These are phyloP conservation scores for Astraeus odoratus DNA, from an alignment of 768 basidiomycete genomes.

Conservation along the genomic window DNA sequence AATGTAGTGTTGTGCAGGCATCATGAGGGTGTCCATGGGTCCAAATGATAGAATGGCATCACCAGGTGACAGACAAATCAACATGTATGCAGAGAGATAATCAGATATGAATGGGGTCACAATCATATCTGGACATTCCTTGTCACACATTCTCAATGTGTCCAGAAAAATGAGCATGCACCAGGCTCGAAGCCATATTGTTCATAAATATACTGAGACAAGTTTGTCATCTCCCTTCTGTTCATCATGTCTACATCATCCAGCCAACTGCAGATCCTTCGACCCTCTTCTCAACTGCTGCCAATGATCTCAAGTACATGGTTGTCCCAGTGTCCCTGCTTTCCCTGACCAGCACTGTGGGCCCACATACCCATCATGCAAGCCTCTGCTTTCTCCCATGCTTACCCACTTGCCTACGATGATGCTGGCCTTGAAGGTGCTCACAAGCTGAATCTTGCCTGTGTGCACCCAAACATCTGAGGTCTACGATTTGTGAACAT, in stretches of 20 bases:
- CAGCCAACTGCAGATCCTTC: conserved; percentile 68
- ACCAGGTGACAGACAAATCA: conserved; percentile 60
- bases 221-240: conserved; percentile 54
- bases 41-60: conserved; percentile 78
- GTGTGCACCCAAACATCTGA: conserved; percentile 75
- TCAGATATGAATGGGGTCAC: conserved; percentile 76
- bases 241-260: conserved; percentile 74
- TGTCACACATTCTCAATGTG: background rate
- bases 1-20: conserved; percentile 67
- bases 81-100: conserved; percentile 75
- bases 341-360: conserved; percentile 30
- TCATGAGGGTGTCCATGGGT: conserved; percentile 71
- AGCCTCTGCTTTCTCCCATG: conserved; percentile 69
- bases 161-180: conserved; percentile 20
- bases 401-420: conserved; percentile 64
- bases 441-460: conserved; percentile 68
- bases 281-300: conserved; percentile 66
- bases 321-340: conserved; percentile 71
- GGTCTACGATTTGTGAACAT: conserved; percentile 72
- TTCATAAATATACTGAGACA: conserved; percentile 67
- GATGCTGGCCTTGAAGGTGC: conserved; percentile 65
- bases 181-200: conserved; percentile 77
- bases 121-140: conserved; percentile 44
- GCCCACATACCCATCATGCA: conserved; percentile 77
- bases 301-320: conserved; percentile 71